Percentiles rank a stretch among this genome's conserved stretches.
Conservation (phyloP, 2,329 filamentous ascomycete genomes). For the Chaetomium strumarium region DNA sequence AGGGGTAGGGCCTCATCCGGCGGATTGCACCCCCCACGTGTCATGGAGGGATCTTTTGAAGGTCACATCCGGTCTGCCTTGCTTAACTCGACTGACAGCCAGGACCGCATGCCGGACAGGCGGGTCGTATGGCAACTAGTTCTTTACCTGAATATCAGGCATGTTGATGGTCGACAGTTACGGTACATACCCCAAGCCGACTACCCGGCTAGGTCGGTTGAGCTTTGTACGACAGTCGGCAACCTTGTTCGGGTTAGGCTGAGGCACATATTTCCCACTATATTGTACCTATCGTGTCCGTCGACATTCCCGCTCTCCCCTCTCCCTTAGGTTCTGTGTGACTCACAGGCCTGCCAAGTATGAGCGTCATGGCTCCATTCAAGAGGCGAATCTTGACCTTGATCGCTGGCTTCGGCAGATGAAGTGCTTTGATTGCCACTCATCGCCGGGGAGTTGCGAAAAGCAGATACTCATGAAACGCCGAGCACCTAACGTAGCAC, state of each 20-base stretch:
- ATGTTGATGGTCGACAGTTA: neutral
- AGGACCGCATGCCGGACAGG: neutral
- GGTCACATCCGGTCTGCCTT: conserved; percentile 15
- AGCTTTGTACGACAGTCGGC: neutral
- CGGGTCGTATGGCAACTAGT: neutral
- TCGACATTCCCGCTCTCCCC: neutral
- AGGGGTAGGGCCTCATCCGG: neutral
- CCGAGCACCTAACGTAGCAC: too few relatives aligned
- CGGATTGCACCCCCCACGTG: neutral
- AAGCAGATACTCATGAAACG: too few relatives aligned
- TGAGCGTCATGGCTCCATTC: neutral
- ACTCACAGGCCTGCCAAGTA: neutral
- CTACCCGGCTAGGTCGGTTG: neutral
- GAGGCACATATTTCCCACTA: neutral
- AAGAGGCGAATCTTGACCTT: neutral
- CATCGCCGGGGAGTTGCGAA: neutral
- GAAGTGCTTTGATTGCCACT: neutral
- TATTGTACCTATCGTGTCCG: neutral
- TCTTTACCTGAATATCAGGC: neutral
- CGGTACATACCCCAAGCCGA: conserved; percentile 5
- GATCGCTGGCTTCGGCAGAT: conserved; percentile 1
- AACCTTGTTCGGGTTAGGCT: neutral
- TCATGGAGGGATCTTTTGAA: neutral
- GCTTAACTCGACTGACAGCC: conserved; percentile 3
- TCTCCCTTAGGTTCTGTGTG: neutral